These are phyloP conservation scores for Aspergillus floridensis DNA, from an alignment of 2,329 filamentous ascomycete genomes.

Conservation along the genomic window DNA sequence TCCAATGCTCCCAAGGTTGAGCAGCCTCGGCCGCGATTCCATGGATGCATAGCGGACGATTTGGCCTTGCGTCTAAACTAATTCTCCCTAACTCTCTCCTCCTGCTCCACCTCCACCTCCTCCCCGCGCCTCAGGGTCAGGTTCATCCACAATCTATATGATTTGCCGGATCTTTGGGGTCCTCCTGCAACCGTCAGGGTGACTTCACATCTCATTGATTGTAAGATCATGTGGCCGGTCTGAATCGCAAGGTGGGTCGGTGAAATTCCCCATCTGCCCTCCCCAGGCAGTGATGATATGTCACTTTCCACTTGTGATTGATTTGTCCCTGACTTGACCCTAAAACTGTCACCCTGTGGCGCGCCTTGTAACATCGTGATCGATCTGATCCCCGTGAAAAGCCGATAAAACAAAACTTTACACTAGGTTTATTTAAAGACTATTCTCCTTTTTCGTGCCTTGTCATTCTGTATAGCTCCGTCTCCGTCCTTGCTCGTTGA, in stretches of 20 bases:
- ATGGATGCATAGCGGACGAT: neutral
- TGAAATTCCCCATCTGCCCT: neutral
- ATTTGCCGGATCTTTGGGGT: neutral
- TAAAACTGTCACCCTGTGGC: neutral
- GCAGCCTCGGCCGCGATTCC: neutral
- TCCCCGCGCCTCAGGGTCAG: neutral
- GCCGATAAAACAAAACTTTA: neutral
- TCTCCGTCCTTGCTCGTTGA: neutral
- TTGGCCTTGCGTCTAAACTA: neutral
- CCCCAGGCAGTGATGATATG: neutral
- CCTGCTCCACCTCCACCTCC: neutral
- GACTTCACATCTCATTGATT: conserved; percentile 3
- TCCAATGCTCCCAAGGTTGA: neutral
- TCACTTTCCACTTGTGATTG: neutral
- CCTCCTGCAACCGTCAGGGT: conserved; percentile 1
- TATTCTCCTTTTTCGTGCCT: neutral
- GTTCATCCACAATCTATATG: neutral
- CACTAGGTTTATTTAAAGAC: neutral
- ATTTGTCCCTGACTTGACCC: neutral
- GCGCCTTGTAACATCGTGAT: conserved; percentile 1
- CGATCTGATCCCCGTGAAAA: neutral
- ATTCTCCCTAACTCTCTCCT: neutral
- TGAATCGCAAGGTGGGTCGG: neutral
- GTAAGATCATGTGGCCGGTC: conserved; percentile 1
- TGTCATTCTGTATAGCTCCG: neutral